phyloP scores from a whole-genome alignment of 2,329 filamentous ascomycete species.

The Neonectria magnoliae region DNA sequence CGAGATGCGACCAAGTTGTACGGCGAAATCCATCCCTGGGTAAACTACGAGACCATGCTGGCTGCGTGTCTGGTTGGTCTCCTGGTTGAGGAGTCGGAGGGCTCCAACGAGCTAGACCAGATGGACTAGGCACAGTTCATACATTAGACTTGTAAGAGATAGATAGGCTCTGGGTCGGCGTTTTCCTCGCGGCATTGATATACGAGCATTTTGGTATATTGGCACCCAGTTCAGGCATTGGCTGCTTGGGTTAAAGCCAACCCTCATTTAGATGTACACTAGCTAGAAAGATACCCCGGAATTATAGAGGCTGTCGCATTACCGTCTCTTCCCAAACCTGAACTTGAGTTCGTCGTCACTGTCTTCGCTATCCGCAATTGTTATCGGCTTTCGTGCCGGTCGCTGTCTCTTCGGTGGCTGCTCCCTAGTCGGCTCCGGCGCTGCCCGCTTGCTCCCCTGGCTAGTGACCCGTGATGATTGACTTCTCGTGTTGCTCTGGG shows the following conservation, averaged over 20 bases:
- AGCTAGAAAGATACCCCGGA: slow-evolving; percentile 46
- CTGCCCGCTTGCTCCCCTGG: slow-evolving; percentile 48
- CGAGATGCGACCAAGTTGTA: slow-evolving; percentile 72
- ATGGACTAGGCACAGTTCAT: slow-evolving; percentile 62
- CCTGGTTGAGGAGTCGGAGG: slow-evolving; percentile 66
- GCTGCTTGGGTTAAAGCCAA: neutral
- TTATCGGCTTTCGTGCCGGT: slow-evolving; percentile 47
- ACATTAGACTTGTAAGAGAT: slow-evolving; percentile 1
- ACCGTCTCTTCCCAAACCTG: slow-evolving; percentile 63
- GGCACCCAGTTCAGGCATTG: neutral
- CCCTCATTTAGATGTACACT: slow-evolving; percentile 37
- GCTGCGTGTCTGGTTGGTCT: slow-evolving; percentile 70
- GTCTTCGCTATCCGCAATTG: slow-evolving; percentile 54
- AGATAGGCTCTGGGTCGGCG: slow-evolving; percentile 10
- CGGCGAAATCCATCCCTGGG: slow-evolving; percentile 75
- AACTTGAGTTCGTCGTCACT: slow-evolving; percentile 68
- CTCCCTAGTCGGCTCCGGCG: slow-evolving; percentile 43
- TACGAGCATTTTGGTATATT: neutral
- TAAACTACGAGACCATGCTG: slow-evolving; percentile 78
- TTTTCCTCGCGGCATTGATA: slow-evolving; percentile 1
- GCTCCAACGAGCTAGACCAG: slow-evolving; percentile 61
- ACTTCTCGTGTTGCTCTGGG: slow-evolving; percentile 43
- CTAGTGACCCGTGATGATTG: slow-evolving; percentile 42
- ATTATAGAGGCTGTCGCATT: slow-evolving; percentile 33
- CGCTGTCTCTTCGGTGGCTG: slow-evolving; percentile 47